These are phyloP conservation scores for Anthostomella pinea DNA, from an alignment of 2,329 filamentous ascomycete genomes.

Conservation along the genomic window DNA sequence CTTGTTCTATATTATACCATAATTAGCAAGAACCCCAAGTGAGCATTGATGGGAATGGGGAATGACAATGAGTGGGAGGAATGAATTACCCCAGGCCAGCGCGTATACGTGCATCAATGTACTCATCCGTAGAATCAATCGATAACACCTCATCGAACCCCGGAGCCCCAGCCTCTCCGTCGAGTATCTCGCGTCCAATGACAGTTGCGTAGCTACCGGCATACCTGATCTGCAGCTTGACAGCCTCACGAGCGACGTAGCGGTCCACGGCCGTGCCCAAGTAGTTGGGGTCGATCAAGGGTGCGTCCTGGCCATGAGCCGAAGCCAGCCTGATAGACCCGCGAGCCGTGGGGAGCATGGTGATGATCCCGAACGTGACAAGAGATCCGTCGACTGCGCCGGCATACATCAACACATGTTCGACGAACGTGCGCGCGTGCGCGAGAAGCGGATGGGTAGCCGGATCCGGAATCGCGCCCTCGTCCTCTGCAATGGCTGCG, in stretches of 20 bases:
- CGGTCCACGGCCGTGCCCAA: constrained; percentile 29
- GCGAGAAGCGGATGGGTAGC: constrained; percentile 31
- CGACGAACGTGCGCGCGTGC: constrained; percentile 11
- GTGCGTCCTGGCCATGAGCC: constrained; percentile 10
- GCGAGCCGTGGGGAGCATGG: constrained; percentile 26
- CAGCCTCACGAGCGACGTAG: constrained; percentile 27
- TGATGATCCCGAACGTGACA: constrained; percentile 15
- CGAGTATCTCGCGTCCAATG: constrained; percentile 26
- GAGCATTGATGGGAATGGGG: no score
- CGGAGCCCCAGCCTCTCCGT: constrained; percentile 20
- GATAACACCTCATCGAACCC: constrained; percentile 14
- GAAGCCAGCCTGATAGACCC: constrained; percentile 25
- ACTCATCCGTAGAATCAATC: constrained; percentile 10
- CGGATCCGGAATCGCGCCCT: constrained; percentile 30
- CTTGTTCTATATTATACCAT: no score
- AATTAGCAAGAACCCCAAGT: no score
- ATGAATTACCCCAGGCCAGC: constrained; percentile 15
- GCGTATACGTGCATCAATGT: constrained; percentile 13
- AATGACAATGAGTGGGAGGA: constrained; percentile 29
- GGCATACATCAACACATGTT: constrained; percentile 13
- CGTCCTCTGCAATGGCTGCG: constrained; percentile 33
- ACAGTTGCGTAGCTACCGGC: constrained; percentile 20
- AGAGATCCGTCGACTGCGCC: constrained; percentile 11
- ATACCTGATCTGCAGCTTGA: constrained; percentile 24
- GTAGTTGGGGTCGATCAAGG: constrained; percentile 31